A percentile compares a stretch with the other conserved stretches of the same genome.
These are phyloP conservation scores for Fusarium sp. DNA, from an alignment of 2,329 filamentous ascomycete genomes.

Conservation along the genomic window DNA sequence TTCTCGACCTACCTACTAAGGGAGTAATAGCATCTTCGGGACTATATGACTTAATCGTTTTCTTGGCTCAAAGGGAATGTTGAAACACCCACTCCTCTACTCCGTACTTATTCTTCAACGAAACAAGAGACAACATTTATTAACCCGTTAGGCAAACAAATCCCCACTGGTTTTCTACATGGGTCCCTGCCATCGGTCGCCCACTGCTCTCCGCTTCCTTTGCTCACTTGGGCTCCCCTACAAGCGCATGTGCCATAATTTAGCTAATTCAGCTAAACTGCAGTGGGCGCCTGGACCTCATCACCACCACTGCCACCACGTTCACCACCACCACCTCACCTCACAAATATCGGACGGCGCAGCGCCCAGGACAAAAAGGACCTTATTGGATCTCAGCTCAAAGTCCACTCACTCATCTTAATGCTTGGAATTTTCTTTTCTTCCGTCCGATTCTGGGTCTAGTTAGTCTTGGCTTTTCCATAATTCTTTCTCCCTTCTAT, in stretches of 20 bases:
- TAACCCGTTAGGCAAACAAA: slow-evolving; percentile 1
- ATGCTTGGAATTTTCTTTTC: slow-evolving; percentile 28
- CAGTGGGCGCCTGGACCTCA: slow-evolving; percentile 26
- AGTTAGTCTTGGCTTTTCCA: slow-evolving; percentile 24
- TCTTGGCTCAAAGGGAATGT: background rate
- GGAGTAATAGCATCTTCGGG: no score
- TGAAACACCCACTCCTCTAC: background rate
- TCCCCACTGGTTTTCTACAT: slow-evolving; percentile 18
- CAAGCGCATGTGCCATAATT: slow-evolving; percentile 13
- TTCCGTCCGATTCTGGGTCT: slow-evolving; percentile 19
- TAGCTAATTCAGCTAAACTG: slow-evolving; percentile 19
- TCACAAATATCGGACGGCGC: slow-evolving; percentile 27
- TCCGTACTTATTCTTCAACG: background rate
- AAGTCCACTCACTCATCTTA: slow-evolving; percentile 32
- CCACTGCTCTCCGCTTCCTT: slow-evolving; percentile 1
- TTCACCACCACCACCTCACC: slow-evolving; percentile 17
- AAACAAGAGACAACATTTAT: background rate
- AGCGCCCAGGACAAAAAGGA: slow-evolving; percentile 29
- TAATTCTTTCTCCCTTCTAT: slow-evolving; percentile 20
- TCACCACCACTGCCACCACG: slow-evolving; percentile 19
- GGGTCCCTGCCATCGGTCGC: background rate
- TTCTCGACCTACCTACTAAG: background rate
- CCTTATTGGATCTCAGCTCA: slow-evolving; percentile 15
- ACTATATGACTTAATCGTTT: background rate
- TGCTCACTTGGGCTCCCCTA: background rate